phyloP scores from a whole-genome alignment of 31 red algal genomes.

The Endocladia muricata region DNA sequence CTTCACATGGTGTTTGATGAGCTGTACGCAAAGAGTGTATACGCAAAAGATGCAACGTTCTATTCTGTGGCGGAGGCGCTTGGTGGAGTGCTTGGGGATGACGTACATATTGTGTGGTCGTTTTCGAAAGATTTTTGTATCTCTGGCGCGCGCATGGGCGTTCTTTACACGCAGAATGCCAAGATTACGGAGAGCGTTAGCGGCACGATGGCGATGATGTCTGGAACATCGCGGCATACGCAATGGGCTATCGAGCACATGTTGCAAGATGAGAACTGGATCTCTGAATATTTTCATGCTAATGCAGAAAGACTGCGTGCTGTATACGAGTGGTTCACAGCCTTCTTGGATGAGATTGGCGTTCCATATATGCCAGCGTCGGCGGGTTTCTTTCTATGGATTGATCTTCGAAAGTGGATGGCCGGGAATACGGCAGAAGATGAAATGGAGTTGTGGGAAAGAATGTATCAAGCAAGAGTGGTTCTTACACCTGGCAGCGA shows the following conservation, averaged over 20 bases:
- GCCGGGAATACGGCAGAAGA: not conserved
- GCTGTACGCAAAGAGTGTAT: conserved; percentile 71
- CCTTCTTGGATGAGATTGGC: conserved; percentile 9
- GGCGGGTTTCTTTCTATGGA: conserved; percentile 86
- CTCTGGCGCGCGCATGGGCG: conserved; percentile 64
- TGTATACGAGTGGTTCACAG: conserved; percentile 14
- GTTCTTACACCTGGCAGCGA: conserved; percentile 62
- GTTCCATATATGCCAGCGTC: conserved; percentile 40
- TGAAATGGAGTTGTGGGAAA: conserved; percentile 46
- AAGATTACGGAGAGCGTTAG: conserved; percentile 37
- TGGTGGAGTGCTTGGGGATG: conserved; percentile 42
- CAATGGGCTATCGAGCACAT: conserved; percentile 57
- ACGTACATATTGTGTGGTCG: conserved; percentile 88
- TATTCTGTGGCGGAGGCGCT: conserved; percentile 60
- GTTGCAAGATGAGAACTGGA: conserved; percentile 37
- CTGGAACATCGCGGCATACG: conserved; percentile 28
- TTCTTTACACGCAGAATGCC: conserved; percentile 69
- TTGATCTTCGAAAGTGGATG: conserved; percentile 55
- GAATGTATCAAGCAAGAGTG: conserved; percentile 35
- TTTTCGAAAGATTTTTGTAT: conserved; percentile 87
- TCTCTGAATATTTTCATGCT: conserved; percentile 42
- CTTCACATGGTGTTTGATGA: conserved; percentile 85
- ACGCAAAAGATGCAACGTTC: conserved; percentile 25
- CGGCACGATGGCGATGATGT: conserved; percentile 38
- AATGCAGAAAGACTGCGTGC: conserved; percentile 31